Evolutionary conservation across 495 filamentous ascomycete species (phyloP).

Genomic region (Hypoxylon intermedium): DNA sequence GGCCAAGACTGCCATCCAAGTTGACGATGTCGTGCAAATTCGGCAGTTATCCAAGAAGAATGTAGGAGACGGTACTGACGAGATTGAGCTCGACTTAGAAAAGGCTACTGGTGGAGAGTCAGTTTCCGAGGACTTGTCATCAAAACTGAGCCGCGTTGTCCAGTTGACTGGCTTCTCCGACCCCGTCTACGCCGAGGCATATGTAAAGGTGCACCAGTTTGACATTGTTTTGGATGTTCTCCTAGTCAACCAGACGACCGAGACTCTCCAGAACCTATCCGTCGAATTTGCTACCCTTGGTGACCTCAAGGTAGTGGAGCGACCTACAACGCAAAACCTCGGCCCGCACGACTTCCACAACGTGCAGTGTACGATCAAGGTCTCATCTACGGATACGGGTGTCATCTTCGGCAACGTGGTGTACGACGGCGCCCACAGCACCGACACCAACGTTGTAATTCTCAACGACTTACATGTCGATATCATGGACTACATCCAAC

Average conservation of each 20-base stretch:
- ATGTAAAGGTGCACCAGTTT: conserved; percentile 98
- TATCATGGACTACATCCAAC: conserved; percentile 99
- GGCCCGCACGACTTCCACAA: conserved; percentile 96
- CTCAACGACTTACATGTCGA: conserved; percentile 98
- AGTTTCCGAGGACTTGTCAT: conserved; percentile 79
- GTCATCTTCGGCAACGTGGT: conserved; percentile 99
- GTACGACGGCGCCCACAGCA: conserved; percentile 94
- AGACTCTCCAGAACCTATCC: conserved; percentile 95
- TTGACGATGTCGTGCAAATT: conserved; percentile 92
- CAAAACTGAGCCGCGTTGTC: conserved; percentile 94
- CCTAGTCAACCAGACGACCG: conserved; percentile 95
- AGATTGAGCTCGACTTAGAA: conserved; percentile 88
- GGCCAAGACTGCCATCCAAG: conserved; percentile 91
- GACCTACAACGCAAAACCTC: conserved; percentile 93
- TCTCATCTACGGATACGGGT: conserved; percentile 96
- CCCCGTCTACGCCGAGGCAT: conserved; percentile 96
- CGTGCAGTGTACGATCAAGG: conserved; percentile 98
- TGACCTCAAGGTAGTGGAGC: conserved; percentile 97
- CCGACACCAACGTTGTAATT: conserved; percentile 96
- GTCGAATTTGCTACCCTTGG: conserved; percentile 98
- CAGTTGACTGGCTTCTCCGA: conserved; percentile 99
- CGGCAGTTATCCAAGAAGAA: conserved; percentile 94
- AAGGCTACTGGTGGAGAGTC: conserved; percentile 92
- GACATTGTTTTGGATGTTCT: conserved; percentile 98
- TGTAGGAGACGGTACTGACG: conserved; percentile 79